These are phyloP conservation scores for Monosporascus sp. DNA, from an alignment of 2,329 filamentous ascomycete species.

Conservation along the genomic window DNA sequence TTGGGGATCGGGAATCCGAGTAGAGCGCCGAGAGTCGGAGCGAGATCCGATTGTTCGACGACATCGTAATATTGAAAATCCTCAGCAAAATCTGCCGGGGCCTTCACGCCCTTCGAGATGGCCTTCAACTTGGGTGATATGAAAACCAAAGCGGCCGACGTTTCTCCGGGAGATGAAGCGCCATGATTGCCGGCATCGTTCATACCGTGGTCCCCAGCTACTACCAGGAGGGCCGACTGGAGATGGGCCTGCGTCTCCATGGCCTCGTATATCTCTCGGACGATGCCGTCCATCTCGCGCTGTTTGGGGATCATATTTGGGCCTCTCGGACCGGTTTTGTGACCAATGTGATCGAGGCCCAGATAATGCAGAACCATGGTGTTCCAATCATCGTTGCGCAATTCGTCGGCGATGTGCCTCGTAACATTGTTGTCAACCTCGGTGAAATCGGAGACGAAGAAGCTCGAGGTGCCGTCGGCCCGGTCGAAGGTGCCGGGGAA, in stretches of 20 bases:
- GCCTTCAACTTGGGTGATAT: conserved; percentile 74
- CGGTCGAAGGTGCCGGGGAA: conserved; percentile 86
- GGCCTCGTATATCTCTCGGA: conserved; percentile 68
- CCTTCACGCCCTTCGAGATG: conserved; percentile 38
- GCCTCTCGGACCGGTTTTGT: conserved; percentile 86
- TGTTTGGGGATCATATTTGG: conserved; percentile 92
- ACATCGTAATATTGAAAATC: conserved; percentile 80
- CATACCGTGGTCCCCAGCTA: conserved; percentile 98
- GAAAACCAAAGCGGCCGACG: conserved; percentile 87
- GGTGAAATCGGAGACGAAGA: conserved; percentile 97
- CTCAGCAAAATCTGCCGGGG: conserved; percentile 54
- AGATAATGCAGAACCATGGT: conserved; percentile 93
- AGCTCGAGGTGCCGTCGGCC: conserved; percentile 89
- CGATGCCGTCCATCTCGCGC: conserved; percentile 83
- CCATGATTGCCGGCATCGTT: conserved; percentile 97
- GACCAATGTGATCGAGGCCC: conserved; percentile 93
- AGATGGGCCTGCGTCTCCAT: conserved; percentile 69
- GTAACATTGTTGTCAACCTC: conserved; percentile 98
- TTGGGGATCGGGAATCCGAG: conserved; percentile 82
- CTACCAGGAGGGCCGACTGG: conserved; percentile 70
- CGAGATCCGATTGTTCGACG: conserved; percentile 93
- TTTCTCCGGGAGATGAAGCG: conserved; percentile 88
- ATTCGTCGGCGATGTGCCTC: conserved; percentile 73
- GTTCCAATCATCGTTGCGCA: conserved; percentile 78
- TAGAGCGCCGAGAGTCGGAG: conserved; percentile 79